These are phyloP conservation scores for Chaetomium olivaceum DNA, from an alignment of 2,329 filamentous ascomycete species.

Conservation along the genomic window DNA sequence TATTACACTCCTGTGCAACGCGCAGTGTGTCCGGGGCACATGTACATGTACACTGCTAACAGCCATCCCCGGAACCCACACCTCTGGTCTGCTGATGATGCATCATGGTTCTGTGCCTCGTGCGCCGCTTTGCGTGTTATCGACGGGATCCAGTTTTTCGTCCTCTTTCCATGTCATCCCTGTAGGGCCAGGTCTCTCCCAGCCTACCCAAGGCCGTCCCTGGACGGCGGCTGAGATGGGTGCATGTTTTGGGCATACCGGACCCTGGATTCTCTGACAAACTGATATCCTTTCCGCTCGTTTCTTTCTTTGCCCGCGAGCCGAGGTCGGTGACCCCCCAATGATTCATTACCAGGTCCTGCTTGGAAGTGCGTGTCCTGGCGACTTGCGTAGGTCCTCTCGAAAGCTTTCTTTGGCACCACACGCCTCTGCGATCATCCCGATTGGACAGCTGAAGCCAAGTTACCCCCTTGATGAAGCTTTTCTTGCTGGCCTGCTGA, in stretches of 20 bases:
- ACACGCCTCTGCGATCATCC: slow-evolving; percentile 11
- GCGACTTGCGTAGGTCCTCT: not conserved
- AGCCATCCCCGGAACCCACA: not conserved
- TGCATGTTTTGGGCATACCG: slow-evolving; percentile 9
- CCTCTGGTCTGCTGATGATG: slow-evolving; percentile 16
- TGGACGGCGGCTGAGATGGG: slow-evolving; percentile 2
- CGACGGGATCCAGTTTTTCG: slow-evolving; percentile 12
- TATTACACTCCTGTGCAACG: slow-evolving; percentile 23
- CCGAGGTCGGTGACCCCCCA: slow-evolving; percentile 21
- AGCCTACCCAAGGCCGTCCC: slow-evolving; percentile 3
- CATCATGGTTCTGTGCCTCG: slow-evolving; percentile 18
- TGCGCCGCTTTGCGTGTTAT: slow-evolving; percentile 17
- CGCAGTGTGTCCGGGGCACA: not conserved
- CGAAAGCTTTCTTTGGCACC: slow-evolving; percentile 8
- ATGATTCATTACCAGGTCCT: not conserved
- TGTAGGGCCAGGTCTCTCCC: slow-evolving; percentile 5
- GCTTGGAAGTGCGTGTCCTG: slow-evolving; percentile 2
- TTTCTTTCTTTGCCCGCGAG: slow-evolving; percentile 1
- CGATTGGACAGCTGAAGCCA: slow-evolving; percentile 18
- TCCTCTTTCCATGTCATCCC: slow-evolving; percentile 8
- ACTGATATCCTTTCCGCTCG: slow-evolving; percentile 13
- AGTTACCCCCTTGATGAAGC: slow-evolving; percentile 5
- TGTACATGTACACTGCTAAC: slow-evolving; percentile 22
- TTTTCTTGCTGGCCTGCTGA: slow-evolving; percentile 20
- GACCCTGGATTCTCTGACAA: slow-evolving; percentile 28